These are phyloP conservation scores for Backusella luteola DNA, from an alignment of 192 early-diverging fungal genomes.

Conservation along the genomic window DNA sequence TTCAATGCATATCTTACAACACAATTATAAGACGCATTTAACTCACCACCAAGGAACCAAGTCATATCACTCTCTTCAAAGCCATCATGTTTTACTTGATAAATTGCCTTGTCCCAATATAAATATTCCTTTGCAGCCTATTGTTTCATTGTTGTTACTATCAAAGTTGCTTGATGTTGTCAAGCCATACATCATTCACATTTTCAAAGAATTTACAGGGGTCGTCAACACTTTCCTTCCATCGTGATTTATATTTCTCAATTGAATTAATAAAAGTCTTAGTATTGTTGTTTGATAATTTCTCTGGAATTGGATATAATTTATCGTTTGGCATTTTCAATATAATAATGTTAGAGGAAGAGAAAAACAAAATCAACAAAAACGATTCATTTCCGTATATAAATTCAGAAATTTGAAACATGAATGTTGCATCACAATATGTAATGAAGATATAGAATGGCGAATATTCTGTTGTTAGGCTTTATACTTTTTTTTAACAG, in stretches of 20 bases:
- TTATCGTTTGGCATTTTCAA: not conserved
- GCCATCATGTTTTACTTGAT: slow-evolving; percentile 63
- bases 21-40: slow-evolving; percentile 95
- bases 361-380: not conserved
- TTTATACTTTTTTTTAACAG: not conserved
- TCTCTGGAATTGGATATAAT: slow-evolving; percentile 6
- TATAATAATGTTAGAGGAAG: not conserved
- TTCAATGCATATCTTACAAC: slow-evolving; percentile 87
- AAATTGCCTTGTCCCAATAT: slow-evolving; percentile 80
- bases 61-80: slow-evolving; percentile 87
- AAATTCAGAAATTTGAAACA: not conserved
- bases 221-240: slow-evolving; percentile 74
- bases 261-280: slow-evolving; percentile 71
- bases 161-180: not conserved
- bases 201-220: slow-evolving; percentile 62
- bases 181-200: not conserved
- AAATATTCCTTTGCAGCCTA: slow-evolving; percentile 76
- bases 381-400: not conserved
- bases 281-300: slow-evolving; percentile 24
- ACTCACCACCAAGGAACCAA: slow-evolving; percentile 90
- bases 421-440: not conserved
- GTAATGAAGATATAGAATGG: not conserved
- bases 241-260: slow-evolving; percentile 77
- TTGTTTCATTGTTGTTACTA: not conserved
- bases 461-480: not conserved